Conservation (phyloP, 306 rosid species). For the Abrus pulchellus region DNA sequence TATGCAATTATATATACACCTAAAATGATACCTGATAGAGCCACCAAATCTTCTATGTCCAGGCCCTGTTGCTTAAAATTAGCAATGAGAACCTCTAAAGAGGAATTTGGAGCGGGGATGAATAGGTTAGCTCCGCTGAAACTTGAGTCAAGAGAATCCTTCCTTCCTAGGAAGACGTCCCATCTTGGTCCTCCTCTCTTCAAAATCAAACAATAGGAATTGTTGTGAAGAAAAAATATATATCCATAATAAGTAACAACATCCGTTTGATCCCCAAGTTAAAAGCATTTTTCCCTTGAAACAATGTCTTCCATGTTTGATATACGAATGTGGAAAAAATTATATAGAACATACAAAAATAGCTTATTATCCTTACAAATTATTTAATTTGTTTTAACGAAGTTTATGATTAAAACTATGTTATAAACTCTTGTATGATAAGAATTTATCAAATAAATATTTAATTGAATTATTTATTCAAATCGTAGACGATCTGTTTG, state of each 20-base stretch:
- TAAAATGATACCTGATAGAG: conserved; percentile 67
- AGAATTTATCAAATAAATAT: too few relatives aligned
- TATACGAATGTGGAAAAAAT: too few relatives aligned
- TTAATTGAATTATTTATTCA: too few relatives aligned
- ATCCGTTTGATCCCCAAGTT: not conserved
- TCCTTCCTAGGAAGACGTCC: conserved; percentile 78
- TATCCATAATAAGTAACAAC: not conserved
- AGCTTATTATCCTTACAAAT: too few relatives aligned
- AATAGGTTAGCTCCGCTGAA: conserved; percentile 73
- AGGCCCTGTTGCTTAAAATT: conserved; percentile 79
- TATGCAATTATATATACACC: too few relatives aligned
- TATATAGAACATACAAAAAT: too few relatives aligned
- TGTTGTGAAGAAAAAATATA: not conserved
- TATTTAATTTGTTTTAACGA: too few relatives aligned
- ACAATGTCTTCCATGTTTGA: too few relatives aligned
- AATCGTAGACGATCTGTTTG: too few relatives aligned
- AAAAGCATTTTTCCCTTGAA: not conserved
- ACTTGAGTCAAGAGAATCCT: conserved; percentile 85
- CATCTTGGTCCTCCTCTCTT: conserved; percentile 94
- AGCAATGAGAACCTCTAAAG: conserved; percentile 71
- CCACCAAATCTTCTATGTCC: conserved; percentile 70
- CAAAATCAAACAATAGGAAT: not conserved
- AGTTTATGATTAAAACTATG: too few relatives aligned
- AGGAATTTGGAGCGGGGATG: conserved; percentile 88
- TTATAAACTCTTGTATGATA: too few relatives aligned